Evolutionary conservation across 306 rosid species (phyloP), one percentile per base, ranked within the genome.

Genomic region (Rosa chinensis): DNA sequence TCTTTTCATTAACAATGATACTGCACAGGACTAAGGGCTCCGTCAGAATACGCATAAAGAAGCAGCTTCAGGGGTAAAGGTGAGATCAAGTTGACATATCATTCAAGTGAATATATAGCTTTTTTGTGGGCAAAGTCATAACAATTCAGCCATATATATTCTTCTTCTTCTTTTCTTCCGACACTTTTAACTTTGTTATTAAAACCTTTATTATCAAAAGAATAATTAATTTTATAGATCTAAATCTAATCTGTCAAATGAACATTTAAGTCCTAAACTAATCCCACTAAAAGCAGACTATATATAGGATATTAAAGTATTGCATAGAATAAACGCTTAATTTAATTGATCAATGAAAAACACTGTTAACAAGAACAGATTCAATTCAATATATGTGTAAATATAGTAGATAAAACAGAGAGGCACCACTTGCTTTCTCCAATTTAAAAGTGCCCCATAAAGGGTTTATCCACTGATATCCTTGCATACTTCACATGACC

Each of bases 1-100:
- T 66, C 88, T 90, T 89, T 89, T 92, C 89, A 79, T 85, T 79
- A 91, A 86, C 80, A 93, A 50, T 43, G 97, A 93, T 71, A 78
- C 99, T 93, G 97, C 86, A 89, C 53, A 69, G 73, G 64, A 75
- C 69, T 8, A 75, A 78, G 84, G 77, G 76, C 74, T 11, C 48
- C 48, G 78, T 66, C 56, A 21, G 66, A 69, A 16, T 70, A 32
- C 5, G 70, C 71, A 79, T 21, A 76, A 50, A 40, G n/a, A 71
- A 23, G 61, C 4, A 48, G 74, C 35, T 56, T 55, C 39, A 23
- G 21, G 70, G 50, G 32, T 50, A 32, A 56, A 45, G 45, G 25
- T 42, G n/a, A 64, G 10, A 50, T 23, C 7, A 8, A 35, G 47
- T 28, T 14, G 71, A 45, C 32, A 45, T 17, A 28, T 76, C 70